Percentiles rank a stretch among this genome's conserved stretches.
These are phyloP conservation scores for Plantago elongata DNA, from an alignment of 257 asterid genomes.

Conservation along the genomic window DNA sequence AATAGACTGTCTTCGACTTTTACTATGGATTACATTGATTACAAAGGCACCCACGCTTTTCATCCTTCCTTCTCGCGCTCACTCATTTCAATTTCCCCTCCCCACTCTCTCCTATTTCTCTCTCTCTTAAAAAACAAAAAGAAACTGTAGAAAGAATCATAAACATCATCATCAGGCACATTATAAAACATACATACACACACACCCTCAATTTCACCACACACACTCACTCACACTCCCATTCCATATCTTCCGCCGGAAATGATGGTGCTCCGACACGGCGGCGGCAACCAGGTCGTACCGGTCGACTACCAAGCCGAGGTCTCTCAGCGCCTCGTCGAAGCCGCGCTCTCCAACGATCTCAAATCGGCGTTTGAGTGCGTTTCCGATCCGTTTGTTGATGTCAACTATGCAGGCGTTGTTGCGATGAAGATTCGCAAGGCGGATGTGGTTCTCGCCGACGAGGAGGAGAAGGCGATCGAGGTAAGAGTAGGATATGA, in stretches of 20 bases:
- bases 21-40: no score
- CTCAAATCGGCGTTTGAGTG: conserved; percentile 47
- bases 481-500: conserved; percentile 48
- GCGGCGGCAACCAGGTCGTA: conserved; percentile 57
- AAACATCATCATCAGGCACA: not conserved
- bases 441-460: conserved; percentile 41
- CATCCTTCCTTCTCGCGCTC: conserved; percentile 33
- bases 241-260: conserved; percentile 20
- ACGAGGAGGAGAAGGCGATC: conserved; percentile 52
- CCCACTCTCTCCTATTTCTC: conserved; percentile 18
- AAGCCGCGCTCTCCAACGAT: conserved; percentile 52
- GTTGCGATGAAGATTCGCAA: conserved; percentile 61
- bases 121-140: not conserved
- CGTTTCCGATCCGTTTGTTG: conserved; percentile 58
- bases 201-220: conserved; percentile 10
- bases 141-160: conserved; percentile 2
- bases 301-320: conserved; percentile 75
- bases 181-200: conserved; percentile 9
- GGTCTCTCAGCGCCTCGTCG: conserved; percentile 63
- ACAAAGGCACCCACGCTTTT: conserved; percentile 7
- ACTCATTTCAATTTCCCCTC: conserved; percentile 37
- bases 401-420: conserved; percentile 65
- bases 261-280: conserved; percentile 46
- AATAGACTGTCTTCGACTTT: no score
- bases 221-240: conserved; percentile 16